phyloP scores from a whole-genome alignment of 2,329 filamentous ascomycete species.

The Ophiocordyceps robertsii region DNA sequence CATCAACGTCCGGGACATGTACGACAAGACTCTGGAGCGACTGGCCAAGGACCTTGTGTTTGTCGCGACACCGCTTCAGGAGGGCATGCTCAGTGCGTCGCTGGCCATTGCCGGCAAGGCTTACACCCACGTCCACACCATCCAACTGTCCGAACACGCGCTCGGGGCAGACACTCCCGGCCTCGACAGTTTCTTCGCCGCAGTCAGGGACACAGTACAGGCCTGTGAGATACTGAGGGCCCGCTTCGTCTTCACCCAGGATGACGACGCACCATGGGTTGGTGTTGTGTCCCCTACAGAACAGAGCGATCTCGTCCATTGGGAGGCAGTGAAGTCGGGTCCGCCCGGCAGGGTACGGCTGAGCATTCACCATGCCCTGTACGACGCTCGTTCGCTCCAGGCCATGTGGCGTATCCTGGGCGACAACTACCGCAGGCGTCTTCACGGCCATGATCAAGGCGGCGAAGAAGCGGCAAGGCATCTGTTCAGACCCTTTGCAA shows the following conservation, averaged over 20 bases:
- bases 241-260: conserved; percentile 9
- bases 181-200: conserved; percentile 6
- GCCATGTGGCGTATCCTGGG: conserved; percentile 7
- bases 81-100: conserved; percentile 12
- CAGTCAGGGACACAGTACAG: conserved; percentile 9
- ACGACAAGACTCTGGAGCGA: conserved; percentile 5
- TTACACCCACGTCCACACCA: conserved; percentile 10
- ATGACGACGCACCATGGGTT: conserved; percentile 9
- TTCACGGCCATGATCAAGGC: background rate
- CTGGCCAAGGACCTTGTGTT: conserved; percentile 9
- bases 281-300: conserved; percentile 9
- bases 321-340: background rate
- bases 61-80: conserved; percentile 11
- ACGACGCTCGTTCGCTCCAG: conserved; percentile 9
- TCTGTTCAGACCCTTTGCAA: conserved; percentile 1
- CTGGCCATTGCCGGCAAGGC: conserved; percentile 7
- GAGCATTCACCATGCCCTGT: conserved; percentile 10
- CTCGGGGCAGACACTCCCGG: conserved; percentile 4
- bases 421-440: conserved; percentile 5
- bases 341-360: conserved; percentile 3
- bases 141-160: conserved; percentile 7
- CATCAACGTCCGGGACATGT: background rate
- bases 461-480: background rate
- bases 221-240: conserved; percentile 12
- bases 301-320: conserved; percentile 8